These are phyloP conservation scores for Turnera subulata DNA, from an alignment of 345 rosid species.

Conservation along the genomic window DNA sequence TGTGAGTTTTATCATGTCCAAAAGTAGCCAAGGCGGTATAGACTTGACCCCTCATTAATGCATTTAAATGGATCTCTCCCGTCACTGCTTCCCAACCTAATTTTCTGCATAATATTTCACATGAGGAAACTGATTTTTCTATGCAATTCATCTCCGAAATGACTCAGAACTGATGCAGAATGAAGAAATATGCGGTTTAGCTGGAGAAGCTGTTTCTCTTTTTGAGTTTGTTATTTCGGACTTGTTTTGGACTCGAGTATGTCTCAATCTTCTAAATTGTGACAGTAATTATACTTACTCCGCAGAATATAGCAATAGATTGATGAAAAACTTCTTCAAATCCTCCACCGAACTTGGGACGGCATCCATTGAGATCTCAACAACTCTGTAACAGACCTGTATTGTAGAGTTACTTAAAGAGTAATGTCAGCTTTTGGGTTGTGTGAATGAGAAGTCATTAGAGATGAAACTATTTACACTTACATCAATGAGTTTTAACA, in stretches of 20 bases:
- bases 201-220: no score
- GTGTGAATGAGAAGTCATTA: no score
- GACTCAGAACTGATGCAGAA: no score
- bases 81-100: conserved; percentile 86
- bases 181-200: no score
- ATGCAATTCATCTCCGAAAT: no score
- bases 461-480: no score
- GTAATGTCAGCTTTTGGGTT: no score
- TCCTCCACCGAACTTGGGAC: conserved; percentile 44
- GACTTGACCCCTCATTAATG: conserved; percentile 92
- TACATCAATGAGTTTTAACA: conserved; percentile 79
- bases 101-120: conserved; percentile 42
- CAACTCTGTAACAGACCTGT: conserved; percentile 72
- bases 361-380: conserved; percentile 74
- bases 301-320: conserved; percentile 58
- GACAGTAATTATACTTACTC: no score
- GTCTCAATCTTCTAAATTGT: no score
- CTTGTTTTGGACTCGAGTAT: no score
- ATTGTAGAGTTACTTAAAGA: conserved; percentile 14
- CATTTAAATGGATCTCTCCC: conserved; percentile 87
- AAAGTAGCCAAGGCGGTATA: conserved; percentile 66
- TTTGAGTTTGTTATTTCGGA: no score
- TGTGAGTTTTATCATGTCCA: conserved; percentile 65
- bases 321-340: conserved; percentile 54
- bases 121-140: neutral